Base-by-base conservation (phyloP, 352 stramenopile genomes). In the Phytopythium helicoides region DNA sequence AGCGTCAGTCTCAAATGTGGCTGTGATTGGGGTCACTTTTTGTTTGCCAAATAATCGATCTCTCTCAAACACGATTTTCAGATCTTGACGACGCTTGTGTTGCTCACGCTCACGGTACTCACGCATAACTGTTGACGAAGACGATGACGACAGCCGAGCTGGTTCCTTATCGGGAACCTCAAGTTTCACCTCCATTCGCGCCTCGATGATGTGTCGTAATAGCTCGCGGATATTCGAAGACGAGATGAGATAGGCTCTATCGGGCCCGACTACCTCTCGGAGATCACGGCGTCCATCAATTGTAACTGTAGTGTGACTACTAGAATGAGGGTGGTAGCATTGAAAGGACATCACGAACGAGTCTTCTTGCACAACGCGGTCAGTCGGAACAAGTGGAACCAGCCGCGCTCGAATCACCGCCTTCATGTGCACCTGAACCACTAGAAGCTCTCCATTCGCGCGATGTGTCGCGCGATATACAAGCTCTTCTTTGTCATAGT, bases 1-100 rank as follows among this genome's bases (percentile, higher is more conserved):
- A 0, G 55, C 28, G 39, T 92, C 81, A 5, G 36, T 42, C 3
- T 60, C 42, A 7, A 73, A 60, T 3, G 25, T 56, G 22, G 63
- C 45, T 16, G 74, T 71, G 16, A 87, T 63, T 33, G 81, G 81
- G 0, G 81, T 91, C 3, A 41, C 63, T 45, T 91, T 91, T 36
- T 87, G 68, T 54, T 88, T 91, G 1, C 71, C 60, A 25, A 76
- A 91, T 23, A 91, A 58, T 45, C 74, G 69, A 41, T 91, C 78
- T 10, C 64, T 57, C 41, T 83, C 45, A 41, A 91, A 86, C 23
- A 47, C 34, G 14, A 86, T 61, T n/a, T 64, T 39, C 6, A 86
- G 49, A 7, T 38, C 2, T 22, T 39, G 45, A 8, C 18, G 22
- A 18, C 28, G 45, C n/a, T 14, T 25, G 3, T 21, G 44, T 14